Conservation (phyloP, 768 basidiomycete species). For the Auriscalpium vulgare region DNA sequence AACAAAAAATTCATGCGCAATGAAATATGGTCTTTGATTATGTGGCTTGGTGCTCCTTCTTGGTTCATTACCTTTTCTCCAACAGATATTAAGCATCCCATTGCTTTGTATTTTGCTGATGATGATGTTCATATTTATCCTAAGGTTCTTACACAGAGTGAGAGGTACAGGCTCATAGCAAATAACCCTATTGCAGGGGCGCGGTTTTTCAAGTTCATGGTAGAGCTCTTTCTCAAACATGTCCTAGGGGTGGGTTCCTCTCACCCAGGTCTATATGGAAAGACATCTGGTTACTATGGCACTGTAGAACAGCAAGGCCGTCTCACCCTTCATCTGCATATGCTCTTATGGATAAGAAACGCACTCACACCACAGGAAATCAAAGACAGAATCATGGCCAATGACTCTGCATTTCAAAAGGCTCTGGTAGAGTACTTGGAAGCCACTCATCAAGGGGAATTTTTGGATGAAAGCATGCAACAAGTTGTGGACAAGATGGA, state of each 20-base stretch:
- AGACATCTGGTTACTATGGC: slow-evolving; percentile 15
- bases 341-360: slow-evolving; percentile 11
- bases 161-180: slow-evolving; percentile 1
- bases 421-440: slow-evolving; percentile 10
- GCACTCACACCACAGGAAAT: slow-evolving; percentile 13
- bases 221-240: slow-evolving; percentile 12
- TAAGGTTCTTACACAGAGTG: not conserved
- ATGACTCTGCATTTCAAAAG: slow-evolving; percentile 4
- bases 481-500: not conserved
- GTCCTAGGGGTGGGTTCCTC: not conserved
- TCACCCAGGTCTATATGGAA: slow-evolving; percentile 9
- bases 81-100: slow-evolving; percentile 12
- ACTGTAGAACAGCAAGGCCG: slow-evolving; percentile 1
- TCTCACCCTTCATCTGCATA: slow-evolving; percentile 18
- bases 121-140: not conserved
- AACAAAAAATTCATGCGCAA: slow-evolving; percentile 9
- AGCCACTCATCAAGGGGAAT: slow-evolving; percentile 9
- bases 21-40: slow-evolving; percentile 15
- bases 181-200: slow-evolving; percentile 14
- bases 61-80: slow-evolving; percentile 20
- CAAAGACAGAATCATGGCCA: slow-evolving; percentile 8
- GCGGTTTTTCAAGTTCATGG: slow-evolving; percentile 14
- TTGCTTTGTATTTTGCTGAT: slow-evolving; percentile 13
- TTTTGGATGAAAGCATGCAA: not conserved
- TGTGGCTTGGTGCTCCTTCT: slow-evolving; percentile 7